A percentile compares a stretch with the other conserved stretches of the same genome.
These are phyloP conservation scores for Epicoccum nigrum DNA, from an alignment of 2,329 filamentous ascomycete genomes.

Conservation along the genomic window DNA sequence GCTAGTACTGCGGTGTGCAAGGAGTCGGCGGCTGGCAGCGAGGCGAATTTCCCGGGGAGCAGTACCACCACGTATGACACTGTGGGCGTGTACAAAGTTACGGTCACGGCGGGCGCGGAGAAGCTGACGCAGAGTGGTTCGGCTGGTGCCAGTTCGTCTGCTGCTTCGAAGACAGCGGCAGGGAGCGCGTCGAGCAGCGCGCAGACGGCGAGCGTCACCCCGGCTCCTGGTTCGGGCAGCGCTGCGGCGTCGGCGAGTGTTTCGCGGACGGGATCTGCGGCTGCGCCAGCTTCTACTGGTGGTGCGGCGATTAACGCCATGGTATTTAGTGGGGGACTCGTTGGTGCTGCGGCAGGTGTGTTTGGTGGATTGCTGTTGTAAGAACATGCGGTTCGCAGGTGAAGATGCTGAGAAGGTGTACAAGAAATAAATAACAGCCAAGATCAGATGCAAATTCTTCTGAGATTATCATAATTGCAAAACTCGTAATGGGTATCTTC, in stretches of 20 bases:
- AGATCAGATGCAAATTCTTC: not conserved
- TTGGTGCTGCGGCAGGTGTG: constrained; percentile 18
- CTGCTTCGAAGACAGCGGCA: constrained; percentile 3
- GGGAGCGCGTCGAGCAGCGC: constrained; percentile 1
- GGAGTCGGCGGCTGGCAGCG: constrained; percentile 27
- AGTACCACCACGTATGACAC: constrained; percentile 25
- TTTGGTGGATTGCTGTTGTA: constrained; percentile 18
- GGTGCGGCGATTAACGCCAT: constrained; percentile 18
- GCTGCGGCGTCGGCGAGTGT: constrained; percentile 3
- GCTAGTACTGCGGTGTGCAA: constrained; percentile 26
- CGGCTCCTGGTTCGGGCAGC: constrained; percentile 1
- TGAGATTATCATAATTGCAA: too few species aligned
- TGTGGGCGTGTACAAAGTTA: constrained; percentile 6
- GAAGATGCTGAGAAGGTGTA: not conserved
- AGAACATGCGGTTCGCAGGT: not conserved
- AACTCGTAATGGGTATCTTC: too few species aligned
- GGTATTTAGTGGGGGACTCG: constrained; percentile 13
- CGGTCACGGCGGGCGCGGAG: constrained; percentile 25
- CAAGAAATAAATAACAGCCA: not conserved
- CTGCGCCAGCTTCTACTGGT: constrained; percentile 6
- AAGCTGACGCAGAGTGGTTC: constrained; percentile 12
- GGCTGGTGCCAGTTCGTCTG: not conserved
- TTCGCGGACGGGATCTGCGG: constrained; percentile 9
- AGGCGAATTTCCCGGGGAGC: constrained; percentile 34
- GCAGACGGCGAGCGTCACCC: constrained; percentile 2